A percentile compares a stretch with the other conserved stretches of the same genome.
These are phyloP conservation scores for Colletotrichum echinochloae DNA, from an alignment of 2,329 filamentous ascomycete species.

Conservation along the genomic window DNA sequence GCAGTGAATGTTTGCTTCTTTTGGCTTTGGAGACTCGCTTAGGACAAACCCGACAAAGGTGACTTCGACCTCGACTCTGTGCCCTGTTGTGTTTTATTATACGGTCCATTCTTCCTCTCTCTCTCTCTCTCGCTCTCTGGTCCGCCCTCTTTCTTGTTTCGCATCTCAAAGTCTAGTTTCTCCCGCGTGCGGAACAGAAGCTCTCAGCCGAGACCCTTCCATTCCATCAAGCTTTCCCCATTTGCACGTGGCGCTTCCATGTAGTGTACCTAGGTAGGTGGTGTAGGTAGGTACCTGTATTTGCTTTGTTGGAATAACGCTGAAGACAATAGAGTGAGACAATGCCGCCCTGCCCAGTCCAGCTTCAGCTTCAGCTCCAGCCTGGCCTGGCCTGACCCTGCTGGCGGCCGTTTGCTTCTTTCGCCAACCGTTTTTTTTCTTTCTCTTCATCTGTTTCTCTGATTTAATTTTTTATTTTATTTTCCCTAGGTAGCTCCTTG, in stretches of 20 bases:
- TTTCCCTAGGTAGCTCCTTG: too few relatives aligned
- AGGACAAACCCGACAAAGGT: not conserved
- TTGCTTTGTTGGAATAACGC: not conserved
- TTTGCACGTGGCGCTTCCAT: slow-evolving; percentile 16
- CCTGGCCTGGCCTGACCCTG: not conserved
- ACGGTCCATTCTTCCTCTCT: too few relatives aligned
- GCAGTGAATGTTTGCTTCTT: slow-evolving; percentile 27
- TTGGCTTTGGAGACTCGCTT: slow-evolving; percentile 3
- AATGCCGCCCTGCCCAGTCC: slow-evolving; percentile 1
- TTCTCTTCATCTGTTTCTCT: not conserved
- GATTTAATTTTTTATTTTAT: not conserved
- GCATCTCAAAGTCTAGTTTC: not conserved
- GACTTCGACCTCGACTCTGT: slow-evolving; percentile 7
- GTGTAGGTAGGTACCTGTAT: too few relatives aligned
- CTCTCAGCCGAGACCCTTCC: not conserved
- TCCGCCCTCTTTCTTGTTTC: too few relatives aligned
- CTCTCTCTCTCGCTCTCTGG: too few relatives aligned
- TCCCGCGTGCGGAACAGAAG: slow-evolving; percentile 1
- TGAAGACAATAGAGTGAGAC: slow-evolving; percentile 23
- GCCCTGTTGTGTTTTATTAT: not conserved
- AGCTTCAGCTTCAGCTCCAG: too few relatives aligned
- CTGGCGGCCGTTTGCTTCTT: slow-evolving; percentile 1
- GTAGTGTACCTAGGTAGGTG: too few relatives aligned
- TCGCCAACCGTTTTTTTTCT: not conserved
- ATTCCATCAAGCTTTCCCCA: not conserved